These are phyloP conservation scores for Allomyces macrogynus DNA, from an alignment of 192 early-diverging fungal species.

Conservation along the genomic window DNA sequence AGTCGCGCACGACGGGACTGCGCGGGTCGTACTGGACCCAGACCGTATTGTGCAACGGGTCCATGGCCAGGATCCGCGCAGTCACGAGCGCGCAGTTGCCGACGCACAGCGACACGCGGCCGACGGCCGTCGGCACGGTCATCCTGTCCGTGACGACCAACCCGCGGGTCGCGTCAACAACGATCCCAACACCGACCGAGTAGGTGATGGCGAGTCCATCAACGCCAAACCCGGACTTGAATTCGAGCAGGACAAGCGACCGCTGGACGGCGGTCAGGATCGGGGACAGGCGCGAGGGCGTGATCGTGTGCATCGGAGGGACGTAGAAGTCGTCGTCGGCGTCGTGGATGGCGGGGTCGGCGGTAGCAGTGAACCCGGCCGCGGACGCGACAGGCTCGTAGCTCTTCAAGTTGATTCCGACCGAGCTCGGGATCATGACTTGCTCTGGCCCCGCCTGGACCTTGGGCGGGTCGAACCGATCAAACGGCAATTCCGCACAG, in stretches of 20 bases:
- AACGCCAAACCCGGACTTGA: not conserved
- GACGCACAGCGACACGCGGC: slow-evolving; percentile 63
- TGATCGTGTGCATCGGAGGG: slow-evolving; percentile 10
- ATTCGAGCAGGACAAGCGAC: not conserved
- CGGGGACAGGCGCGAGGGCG: slow-evolving; percentile 4
- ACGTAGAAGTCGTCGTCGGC: slow-evolving; percentile 8
- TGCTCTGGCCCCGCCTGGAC: too few relatives aligned
- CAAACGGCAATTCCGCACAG: too few relatives aligned
- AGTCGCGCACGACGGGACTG: slow-evolving; percentile 34
- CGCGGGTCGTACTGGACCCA: slow-evolving; percentile 60
- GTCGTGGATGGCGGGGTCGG: slow-evolving; percentile 17
- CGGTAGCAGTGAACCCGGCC: too few relatives aligned
- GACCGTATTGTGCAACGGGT: slow-evolving; percentile 75
- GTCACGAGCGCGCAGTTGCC: slow-evolving; percentile 74
- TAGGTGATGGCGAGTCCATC: not conserved
- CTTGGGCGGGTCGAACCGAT: too few relatives aligned
- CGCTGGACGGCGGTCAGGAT: not conserved
- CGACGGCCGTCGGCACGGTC: slow-evolving; percentile 59
- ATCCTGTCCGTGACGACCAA: slow-evolving; percentile 65
- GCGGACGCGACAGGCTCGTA: too few relatives aligned
- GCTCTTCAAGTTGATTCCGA: too few relatives aligned
- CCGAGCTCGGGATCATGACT: too few relatives aligned
- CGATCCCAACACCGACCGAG: slow-evolving; percentile 48
- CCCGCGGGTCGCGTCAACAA: slow-evolving; percentile 55
- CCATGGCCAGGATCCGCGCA: slow-evolving; percentile 54